Evolutionary conservation across 768 basidiomycete species (phyloP), one percentile per base, ranked within the genome.

Genomic region (Mrakia frigida): DNA sequence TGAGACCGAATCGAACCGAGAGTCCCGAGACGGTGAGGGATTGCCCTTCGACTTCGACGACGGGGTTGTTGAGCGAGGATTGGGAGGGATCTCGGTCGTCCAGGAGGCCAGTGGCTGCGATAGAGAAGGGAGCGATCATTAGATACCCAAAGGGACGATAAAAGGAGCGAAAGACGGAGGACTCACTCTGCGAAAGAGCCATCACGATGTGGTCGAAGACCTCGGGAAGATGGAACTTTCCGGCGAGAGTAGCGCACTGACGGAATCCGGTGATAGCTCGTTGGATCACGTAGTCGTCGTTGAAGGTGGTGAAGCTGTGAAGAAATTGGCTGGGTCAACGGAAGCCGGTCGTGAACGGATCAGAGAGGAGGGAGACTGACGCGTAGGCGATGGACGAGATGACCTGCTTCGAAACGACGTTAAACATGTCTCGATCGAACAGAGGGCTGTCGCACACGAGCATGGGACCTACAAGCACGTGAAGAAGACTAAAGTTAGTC

Each of bases 171-270:
- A 6, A n/a, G 16, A 18, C n/a, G n/a, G n/a, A 11, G 23, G 25
- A 53, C 77, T 73, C 16, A 78, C 77, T 78, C 46, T 78, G 77
- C 31, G 94, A 93, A 56, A 99, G 87, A 0, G 94, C 94, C 50
- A 92, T 87, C 14, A 98, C 95, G 39, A 98, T 92, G 79, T 91
- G 96, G 83, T 99, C 97, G 82, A 98, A 98, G 16, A 98, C 94
- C 81, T 98, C 94, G 0, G 93, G 94, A 31, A 98, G 87, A 65
- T 87, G 86, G 84, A 97, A 98, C 78, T 89, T 90, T 3, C 92
- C 89, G 0, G 96, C 97, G 14, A 98, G 86, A 0, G 92, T 93
- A 1, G 97, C 96, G 81, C 94, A 97, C 84, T 98, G 94, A 79
- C 93, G 87, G 85, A 98, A 96, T n/a, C 96, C 96, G 73, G 93